phyloP scores from a whole-genome alignment of 176 grass and related monocot species.

The Puccinellia tenuiflora region DNA sequence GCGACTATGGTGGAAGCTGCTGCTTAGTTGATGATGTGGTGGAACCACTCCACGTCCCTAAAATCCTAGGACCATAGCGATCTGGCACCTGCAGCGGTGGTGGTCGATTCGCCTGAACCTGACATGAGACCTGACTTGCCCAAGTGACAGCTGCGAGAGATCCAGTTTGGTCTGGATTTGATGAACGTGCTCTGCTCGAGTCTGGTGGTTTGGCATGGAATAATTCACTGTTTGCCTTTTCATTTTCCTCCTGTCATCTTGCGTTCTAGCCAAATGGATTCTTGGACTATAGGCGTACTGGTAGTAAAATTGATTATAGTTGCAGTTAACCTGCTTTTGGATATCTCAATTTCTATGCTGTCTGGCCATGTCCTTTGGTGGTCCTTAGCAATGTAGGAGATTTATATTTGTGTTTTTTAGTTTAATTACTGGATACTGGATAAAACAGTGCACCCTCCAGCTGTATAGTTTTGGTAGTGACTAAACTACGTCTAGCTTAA shows the following conservation, averaged over 20 bases:
- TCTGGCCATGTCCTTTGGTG: neutral
- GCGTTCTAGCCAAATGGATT: neutral
- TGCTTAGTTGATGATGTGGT: neutral
- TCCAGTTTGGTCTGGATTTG: neutral
- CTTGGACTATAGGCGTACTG: neutral
- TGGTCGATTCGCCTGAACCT: neutral
- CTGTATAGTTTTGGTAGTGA: conserved; percentile 13
- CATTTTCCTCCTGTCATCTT: neutral
- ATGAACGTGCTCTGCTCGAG: neutral
- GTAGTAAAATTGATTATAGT: neutral
- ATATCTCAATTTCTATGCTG: neutral
- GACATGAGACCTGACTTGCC: neutral
- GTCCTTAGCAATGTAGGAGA: neutral
- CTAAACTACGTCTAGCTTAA: neutral
- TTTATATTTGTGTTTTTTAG: neutral
- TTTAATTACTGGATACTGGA: neutral
- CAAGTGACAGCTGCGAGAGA: neutral
- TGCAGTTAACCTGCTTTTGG: neutral
- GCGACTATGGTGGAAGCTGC: neutral
- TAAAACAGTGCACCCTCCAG: neutral
- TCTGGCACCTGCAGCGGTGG: neutral
- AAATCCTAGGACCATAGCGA: neutral
- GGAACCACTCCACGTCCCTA: neutral
- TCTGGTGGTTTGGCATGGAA: neutral
- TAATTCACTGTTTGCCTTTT: neutral